A percentile compares a stretch with the other conserved stretches of the same genome.
These are phyloP conservation scores for Hypholoma fasciculare DNA, from an alignment of 768 basidiomycete genomes.

Conservation along the genomic window DNA sequence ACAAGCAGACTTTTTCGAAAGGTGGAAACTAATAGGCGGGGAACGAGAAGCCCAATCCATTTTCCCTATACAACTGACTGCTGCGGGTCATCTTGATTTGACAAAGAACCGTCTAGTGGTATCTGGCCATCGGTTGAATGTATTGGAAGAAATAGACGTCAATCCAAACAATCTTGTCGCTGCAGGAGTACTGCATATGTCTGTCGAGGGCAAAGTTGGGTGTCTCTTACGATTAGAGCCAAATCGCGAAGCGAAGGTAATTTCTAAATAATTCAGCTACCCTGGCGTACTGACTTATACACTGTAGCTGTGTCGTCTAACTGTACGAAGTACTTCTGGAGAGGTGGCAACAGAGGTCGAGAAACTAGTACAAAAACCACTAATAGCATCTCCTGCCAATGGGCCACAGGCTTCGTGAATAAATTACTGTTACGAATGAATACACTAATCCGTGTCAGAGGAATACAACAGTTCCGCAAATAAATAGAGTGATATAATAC, in stretches of 20 bases:
- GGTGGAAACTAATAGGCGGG: constrained; percentile 98
- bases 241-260: constrained; percentile 92
- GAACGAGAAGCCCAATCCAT: constrained; percentile 90
- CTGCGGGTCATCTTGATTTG: constrained; percentile 71
- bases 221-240: constrained; percentile 93
- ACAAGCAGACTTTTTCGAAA: constrained; percentile 88
- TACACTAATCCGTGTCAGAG: constrained; percentile 15
- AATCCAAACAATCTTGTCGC: constrained; percentile 93
- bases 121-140: constrained; percentile 71
- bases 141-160: constrained; percentile 86
- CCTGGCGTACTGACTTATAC: constrained; percentile 1
- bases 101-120: constrained; percentile 75
- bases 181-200: constrained; percentile 95
- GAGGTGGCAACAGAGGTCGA: constrained; percentile 76
- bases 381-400: constrained; percentile 26
- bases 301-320: constrained; percentile 83
- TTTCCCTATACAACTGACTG: constrained; percentile 76
- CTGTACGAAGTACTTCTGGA: constrained; percentile 94
- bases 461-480: constrained; percentile 9
- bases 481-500: constrained; percentile 12
- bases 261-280: constrained; percentile 13
- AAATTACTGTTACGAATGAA: constrained; percentile 17
- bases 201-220: constrained; percentile 91
- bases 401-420: constrained; percentile 16
- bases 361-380: constrained; percentile 48